Base-by-base conservation (phyloP, 768 basidiomycete genomes). In the Imleria badia region DNA sequence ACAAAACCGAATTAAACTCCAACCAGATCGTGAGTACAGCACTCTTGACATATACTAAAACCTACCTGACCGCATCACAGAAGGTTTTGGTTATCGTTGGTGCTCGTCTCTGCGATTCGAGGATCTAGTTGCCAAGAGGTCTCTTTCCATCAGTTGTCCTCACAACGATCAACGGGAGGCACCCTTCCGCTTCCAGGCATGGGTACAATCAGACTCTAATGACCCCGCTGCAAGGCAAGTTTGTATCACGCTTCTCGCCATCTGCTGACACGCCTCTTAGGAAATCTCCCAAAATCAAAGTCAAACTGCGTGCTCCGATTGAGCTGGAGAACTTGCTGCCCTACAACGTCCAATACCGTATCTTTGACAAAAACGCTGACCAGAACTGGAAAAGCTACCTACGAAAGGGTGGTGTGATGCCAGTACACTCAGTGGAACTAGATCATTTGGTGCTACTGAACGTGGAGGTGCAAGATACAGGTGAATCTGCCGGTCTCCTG, bases 51-150 rank as follows among this genome's bases (percentile, higher is more conserved):
- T 13, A 20, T 33, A 41, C 47, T 58, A 40, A 53, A 44, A 36
- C 53, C 8, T 34, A 61, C 47, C 30, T 14, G 19, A 44, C 11
- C 13, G 23, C 36, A 14, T 44, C 45, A 20, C 62, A 97, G 95
- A 93, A 71, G 97, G 97, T 15, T 98, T 98, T 65, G 94, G 94
- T 19, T 98, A 97, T 73, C 87, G 84, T 64, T 98, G 95, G 95
- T 94, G 90, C 43, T 73, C 81, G 41, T 83, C 94, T 4, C 81
- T 95, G 38, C 84, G 90, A 48, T 95, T 94, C 82, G 92, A 97
- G 61, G 94, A 97, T 60, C 75, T 99, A 2, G 74, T 94, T 22
- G 72, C 80, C 3, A 82, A 76, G 58, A 83, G 76, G 65, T 82
- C 75, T 40, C 84, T 95, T 41, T 88, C 91, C 2, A 80, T 98